Evolutionary conservation across 495 filamentous ascomycete genomes (phyloP).

Genomic region (Glutinoglossum americanum): DNA sequence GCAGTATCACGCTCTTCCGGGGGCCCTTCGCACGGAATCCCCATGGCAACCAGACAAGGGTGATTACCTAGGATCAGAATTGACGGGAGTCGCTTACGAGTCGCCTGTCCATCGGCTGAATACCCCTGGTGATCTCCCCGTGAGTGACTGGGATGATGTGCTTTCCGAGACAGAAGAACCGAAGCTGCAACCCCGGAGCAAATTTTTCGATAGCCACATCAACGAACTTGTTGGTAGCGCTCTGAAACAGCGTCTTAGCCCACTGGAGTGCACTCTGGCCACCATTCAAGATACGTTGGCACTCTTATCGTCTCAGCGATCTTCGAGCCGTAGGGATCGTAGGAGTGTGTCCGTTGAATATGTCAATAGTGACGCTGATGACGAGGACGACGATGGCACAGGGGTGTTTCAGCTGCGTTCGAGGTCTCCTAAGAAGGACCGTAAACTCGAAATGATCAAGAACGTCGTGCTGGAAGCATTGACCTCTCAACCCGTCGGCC

Average conservation of each 20-base stretch:
- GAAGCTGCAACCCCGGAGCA: conserved; percentile 49
- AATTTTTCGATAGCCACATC: conserved; percentile 75
- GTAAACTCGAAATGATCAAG: conserved; percentile 66
- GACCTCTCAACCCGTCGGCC: conserved; percentile 25
- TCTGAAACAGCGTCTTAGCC: conserved; percentile 52
- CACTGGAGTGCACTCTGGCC: conserved; percentile 56
- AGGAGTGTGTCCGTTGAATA: conserved; percentile 40
- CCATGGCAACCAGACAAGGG: conserved; percentile 4
- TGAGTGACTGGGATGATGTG: conserved; percentile 81
- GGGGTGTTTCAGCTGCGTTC: conserved; percentile 28
- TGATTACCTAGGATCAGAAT: background rate
- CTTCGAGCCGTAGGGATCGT: conserved; percentile 19
- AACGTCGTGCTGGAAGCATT: conserved; percentile 58
- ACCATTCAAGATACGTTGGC: conserved; percentile 48
- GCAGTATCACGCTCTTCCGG: conserved; percentile 24
- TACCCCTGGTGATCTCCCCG: conserved; percentile 37
- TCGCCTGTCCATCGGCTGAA: conserved; percentile 45
- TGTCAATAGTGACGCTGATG: conserved; percentile 77
- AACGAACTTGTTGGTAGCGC: conserved; percentile 62
- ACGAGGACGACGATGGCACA: conserved; percentile 56
- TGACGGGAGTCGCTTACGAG: conserved; percentile 12
- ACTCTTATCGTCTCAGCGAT: conserved; percentile 21
- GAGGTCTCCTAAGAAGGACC: conserved; percentile 47
- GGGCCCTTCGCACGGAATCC: conserved; percentile 12
- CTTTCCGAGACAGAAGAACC: conserved; percentile 63